These are phyloP conservation scores for Jaapia argillacea DNA, from an alignment of 768 basidiomycete species.

Conservation along the genomic window DNA sequence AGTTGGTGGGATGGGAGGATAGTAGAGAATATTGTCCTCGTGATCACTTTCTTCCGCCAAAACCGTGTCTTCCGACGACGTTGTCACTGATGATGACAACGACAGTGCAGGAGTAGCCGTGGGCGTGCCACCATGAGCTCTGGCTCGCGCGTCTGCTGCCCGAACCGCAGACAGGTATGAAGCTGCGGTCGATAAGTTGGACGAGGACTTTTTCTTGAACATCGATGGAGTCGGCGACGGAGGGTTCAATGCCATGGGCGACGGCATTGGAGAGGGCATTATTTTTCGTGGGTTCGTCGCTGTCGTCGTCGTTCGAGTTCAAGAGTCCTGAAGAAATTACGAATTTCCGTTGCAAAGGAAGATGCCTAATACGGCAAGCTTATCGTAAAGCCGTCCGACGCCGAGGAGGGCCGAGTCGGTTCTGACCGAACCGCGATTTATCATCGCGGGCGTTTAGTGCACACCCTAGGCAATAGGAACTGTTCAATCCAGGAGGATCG, in stretches of 20 bases:
- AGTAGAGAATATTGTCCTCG: slow-evolving; percentile 40
- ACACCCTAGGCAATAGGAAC: no score
- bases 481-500: no score
- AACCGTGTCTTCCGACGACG: slow-evolving; percentile 58
- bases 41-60: slow-evolving; percentile 41
- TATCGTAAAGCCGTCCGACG: no score
- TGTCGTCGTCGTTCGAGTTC: background rate
- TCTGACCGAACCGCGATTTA: no score
- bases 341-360: no score
- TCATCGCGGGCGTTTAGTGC: no score
- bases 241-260: slow-evolving; percentile 51
- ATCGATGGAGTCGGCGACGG: slow-evolving; percentile 38
- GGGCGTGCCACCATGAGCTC: slow-evolving; percentile 35
- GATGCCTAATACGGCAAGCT: no score
- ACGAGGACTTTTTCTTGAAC: slow-evolving; percentile 33
- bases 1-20: slow-evolving; percentile 61
- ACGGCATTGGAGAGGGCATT: slow-evolving; percentile 19
- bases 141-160: slow-evolving; percentile 58
- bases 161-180: slow-evolving; percentile 54
- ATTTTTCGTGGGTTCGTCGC: background rate
- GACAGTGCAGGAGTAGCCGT: slow-evolving; percentile 65
- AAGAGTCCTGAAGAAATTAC: no score
- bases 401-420: no score
- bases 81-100: slow-evolving; percentile 61
- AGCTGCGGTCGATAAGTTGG: slow-evolving; percentile 35